Percentiles rank a stretch among this genome's conserved stretches.
These are phyloP conservation scores for Vitis rupestris DNA, from an alignment of 164 flowering plant genomes.

Conservation along the genomic window DNA sequence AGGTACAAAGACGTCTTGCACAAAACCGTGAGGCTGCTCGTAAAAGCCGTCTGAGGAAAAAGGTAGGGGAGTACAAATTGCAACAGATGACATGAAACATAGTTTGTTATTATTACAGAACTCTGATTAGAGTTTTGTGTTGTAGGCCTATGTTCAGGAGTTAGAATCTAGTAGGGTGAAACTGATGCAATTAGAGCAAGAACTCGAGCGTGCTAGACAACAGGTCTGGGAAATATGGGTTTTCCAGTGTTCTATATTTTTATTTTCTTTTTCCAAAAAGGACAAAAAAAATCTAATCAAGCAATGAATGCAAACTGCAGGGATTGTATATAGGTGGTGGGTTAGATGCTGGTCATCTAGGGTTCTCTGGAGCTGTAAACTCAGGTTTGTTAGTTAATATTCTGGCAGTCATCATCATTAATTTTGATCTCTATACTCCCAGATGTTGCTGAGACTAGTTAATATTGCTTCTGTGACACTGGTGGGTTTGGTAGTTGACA, in stretches of 20 bases:
- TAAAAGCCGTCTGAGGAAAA: slow-evolving; percentile 93
- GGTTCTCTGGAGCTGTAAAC: slow-evolving; percentile 48
- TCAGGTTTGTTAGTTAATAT: slow-evolving; percentile 54
- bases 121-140: neutral
- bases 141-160: slow-evolving; percentile 94
- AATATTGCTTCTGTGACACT: neutral
- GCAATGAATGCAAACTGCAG: slow-evolving; percentile 38
- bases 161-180: slow-evolving; percentile 82
- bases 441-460: slow-evolving; percentile 1
- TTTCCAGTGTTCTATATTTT: neutral
- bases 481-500: neutral
- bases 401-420: neutral
- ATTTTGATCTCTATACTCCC: neutral
- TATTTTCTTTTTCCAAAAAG: neutral
- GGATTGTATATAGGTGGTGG: slow-evolving; percentile 55
- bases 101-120: neutral
- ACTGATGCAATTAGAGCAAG: slow-evolving; percentile 84
- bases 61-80: slow-evolving; percentile 37
- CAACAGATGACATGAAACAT: neutral
- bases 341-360: slow-evolving; percentile 47
- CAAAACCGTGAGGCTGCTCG: slow-evolving; percentile 99
- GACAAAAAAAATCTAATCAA: neutral
- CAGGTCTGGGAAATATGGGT: slow-evolving; percentile 46
- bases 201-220: slow-evolving; percentile 76
- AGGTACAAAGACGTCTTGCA: slow-evolving; percentile 89